These are phyloP conservation scores for Limnanthes douglasii DNA, from an alignment of 345 rosid genomes.

Conservation along the genomic window DNA sequence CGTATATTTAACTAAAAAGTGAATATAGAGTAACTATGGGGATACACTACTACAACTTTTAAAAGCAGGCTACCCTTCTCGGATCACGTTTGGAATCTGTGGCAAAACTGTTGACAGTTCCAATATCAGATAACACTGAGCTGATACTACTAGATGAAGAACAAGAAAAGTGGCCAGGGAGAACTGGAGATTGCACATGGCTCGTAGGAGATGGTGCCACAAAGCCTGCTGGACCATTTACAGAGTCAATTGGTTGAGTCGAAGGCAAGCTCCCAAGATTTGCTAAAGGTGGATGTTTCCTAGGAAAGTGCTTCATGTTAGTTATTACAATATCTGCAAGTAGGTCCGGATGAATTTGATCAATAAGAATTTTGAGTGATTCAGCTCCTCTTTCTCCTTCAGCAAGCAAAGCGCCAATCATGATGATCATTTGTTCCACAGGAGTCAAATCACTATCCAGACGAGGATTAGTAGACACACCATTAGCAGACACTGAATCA, in stretches of 20 bases:
- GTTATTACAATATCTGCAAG: slow-evolving; percentile 92
- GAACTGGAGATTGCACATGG: slow-evolving; percentile 30
- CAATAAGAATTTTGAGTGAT: slow-evolving; percentile 84
- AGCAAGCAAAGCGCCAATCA: slow-evolving; percentile 98
- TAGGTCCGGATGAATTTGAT: slow-evolving; percentile 91
- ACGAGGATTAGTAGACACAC: slow-evolving; percentile 27
- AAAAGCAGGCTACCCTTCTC: slow-evolving; percentile 52
- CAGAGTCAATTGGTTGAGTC: slow-evolving; percentile 21
- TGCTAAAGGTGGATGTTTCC: slow-evolving; percentile 38
- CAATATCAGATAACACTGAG: slow-evolving; percentile 27
- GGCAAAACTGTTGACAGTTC: slow-evolving; percentile 22
- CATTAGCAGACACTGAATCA: slow-evolving; percentile 42
- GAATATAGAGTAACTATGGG: too few relatives aligned
- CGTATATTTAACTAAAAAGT: too few relatives aligned
- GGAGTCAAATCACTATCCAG: slow-evolving; percentile 63
- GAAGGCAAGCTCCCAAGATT: slow-evolving; percentile 25
- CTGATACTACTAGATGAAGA: slow-evolving; percentile 22
- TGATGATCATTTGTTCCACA: slow-evolving; percentile 91
- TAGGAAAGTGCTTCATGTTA: slow-evolving; percentile 94
- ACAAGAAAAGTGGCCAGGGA: slow-evolving; percentile 20
- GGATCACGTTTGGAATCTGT: slow-evolving; percentile 86
- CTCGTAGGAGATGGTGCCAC: slow-evolving; percentile 22
- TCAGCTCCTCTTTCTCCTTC: slow-evolving; percentile 99
- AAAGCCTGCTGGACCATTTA: slow-evolving; percentile 29
- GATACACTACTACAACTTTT: slow-evolving; percentile 5